phyloP scores from a whole-genome alignment of 225 moss, liverwort and hornwort species.

The Pleurozium schreberi region DNA sequence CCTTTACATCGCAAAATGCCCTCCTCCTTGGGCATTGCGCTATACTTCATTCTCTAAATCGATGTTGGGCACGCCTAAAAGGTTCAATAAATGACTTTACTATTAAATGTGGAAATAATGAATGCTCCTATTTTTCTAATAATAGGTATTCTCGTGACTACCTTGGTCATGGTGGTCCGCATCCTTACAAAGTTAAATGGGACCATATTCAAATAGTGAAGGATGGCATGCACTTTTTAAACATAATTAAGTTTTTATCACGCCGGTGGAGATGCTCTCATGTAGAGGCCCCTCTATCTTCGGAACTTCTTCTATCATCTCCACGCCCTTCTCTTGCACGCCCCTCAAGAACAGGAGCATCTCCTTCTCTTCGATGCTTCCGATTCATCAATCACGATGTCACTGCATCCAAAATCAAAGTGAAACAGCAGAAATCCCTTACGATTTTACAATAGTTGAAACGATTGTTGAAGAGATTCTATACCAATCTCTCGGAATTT shows the following conservation, averaged over 20 bases:
- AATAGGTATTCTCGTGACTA: too few relatives aligned
- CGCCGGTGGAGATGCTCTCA: not conserved
- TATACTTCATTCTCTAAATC: too few relatives aligned
- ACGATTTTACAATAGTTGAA: not conserved
- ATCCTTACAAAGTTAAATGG: too few relatives aligned
- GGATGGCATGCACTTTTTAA: too few relatives aligned
- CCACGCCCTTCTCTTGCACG: not conserved
- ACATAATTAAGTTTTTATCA: not conserved
- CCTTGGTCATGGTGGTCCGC: too few relatives aligned
- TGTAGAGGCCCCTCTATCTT: not conserved
- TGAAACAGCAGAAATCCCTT: not conserved
- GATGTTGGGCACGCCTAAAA: too few relatives aligned
- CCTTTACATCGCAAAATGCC: too few relatives aligned
- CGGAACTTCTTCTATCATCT: not conserved
- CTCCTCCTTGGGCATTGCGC: too few relatives aligned
- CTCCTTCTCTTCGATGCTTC: not conserved
- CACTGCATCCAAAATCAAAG: not conserved
- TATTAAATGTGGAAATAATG: too few relatives aligned
- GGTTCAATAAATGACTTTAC: too few relatives aligned
- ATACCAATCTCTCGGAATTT: not conserved
- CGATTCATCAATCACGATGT: not conserved
- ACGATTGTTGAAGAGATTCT: not conserved
- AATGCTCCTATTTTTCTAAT: too few relatives aligned
- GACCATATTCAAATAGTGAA: too few relatives aligned
- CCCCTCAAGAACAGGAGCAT: not conserved